These are phyloP conservation scores for Babesia ovata DNA, from an alignment of 169 alveolate genomes.

Conservation along the genomic window DNA sequence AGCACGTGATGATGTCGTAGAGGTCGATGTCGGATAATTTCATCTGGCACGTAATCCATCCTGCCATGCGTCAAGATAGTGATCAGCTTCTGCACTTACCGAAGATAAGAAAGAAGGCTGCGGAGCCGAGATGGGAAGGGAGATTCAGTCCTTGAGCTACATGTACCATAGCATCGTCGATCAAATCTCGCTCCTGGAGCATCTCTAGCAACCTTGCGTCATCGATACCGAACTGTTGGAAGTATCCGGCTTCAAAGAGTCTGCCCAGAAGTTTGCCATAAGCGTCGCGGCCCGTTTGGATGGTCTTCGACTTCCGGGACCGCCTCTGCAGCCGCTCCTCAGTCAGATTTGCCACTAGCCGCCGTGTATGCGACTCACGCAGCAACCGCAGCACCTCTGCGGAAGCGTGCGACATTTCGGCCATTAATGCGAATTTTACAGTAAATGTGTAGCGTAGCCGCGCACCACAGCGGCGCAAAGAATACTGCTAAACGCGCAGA, in stretches of 20 bases:
- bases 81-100: background rate
- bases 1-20: slow-evolving; percentile 34
- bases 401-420: background rate
- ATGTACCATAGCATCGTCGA: slow-evolving; percentile 28
- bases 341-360: slow-evolving; percentile 16
- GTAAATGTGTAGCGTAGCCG: slow-evolving; percentile 9
- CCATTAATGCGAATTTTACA: background rate
- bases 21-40: slow-evolving; percentile 22
- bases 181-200: background rate
- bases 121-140: slow-evolving; percentile 9
- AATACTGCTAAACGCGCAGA: background rate
- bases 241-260: slow-evolving; percentile 22
- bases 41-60: slow-evolving; percentile 17
- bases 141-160: slow-evolving; percentile 1
- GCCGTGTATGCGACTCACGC: slow-evolving; percentile 4
- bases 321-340: slow-evolving; percentile 20
- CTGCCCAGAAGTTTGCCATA: slow-evolving; percentile 1
- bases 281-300: slow-evolving; percentile 1
- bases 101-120: slow-evolving; percentile 8
- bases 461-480: background rate
- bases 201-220: slow-evolving; percentile 5
- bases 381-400: slow-evolving; percentile 10
- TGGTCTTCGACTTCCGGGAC: slow-evolving; percentile 25
- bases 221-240: background rate
- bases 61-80: background rate